Base-by-base conservation (phyloP, 2,329 filamentous ascomycete genomes). In the Neocucurbitaria cava region DNA sequence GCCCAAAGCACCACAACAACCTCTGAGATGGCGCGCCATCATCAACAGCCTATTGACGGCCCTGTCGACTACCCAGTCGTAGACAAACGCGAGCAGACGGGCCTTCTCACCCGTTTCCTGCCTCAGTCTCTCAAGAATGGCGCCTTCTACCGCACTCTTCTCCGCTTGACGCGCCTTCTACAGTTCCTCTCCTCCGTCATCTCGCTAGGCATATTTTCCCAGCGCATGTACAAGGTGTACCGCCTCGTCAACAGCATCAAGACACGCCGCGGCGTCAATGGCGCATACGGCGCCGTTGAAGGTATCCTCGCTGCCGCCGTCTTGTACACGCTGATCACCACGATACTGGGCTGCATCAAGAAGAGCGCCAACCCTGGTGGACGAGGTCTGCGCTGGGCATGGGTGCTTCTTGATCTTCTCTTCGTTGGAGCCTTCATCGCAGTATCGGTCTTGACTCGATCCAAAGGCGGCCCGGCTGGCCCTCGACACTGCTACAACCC, bases 221-320 rank as follows among this genome's bases (percentile, higher is more conserved):
- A 61, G 4, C 77, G 78, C 23, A 24, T 79, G 9, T 70, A 69
- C 65, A 78, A 77, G 36, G 74, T 80, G 46, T 73, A 76, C 54
- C 73, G 71, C 20, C 72, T 79, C 26, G 66, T 70, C 54, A 73
- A 69, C 60, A 66, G 46, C 26, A 65, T 71, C 61, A 72, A 70
- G 43, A 60, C 58, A 1, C 60, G 64, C 20, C 62, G 62, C 24
- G 68, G 68, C 21, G 55, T 75, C n/a, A 60, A 65, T 23, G 45
- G 67, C 18, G 69, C 74, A 33, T 76, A 73, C 40, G 71, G 74
- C 21, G 76, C 78, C 17, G 78, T 81, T 33, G 77, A 80, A 59
- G 78, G 77, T 48, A 80, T 80, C 42, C 73, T 81, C 20, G 75
- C 77, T 9, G 78, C 78, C 5, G 78, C 79, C 4, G 74, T 78